Base-by-base conservation (phyloP, 1,284 basidiomycete genomes). In the Marasmius oreades region DNA sequence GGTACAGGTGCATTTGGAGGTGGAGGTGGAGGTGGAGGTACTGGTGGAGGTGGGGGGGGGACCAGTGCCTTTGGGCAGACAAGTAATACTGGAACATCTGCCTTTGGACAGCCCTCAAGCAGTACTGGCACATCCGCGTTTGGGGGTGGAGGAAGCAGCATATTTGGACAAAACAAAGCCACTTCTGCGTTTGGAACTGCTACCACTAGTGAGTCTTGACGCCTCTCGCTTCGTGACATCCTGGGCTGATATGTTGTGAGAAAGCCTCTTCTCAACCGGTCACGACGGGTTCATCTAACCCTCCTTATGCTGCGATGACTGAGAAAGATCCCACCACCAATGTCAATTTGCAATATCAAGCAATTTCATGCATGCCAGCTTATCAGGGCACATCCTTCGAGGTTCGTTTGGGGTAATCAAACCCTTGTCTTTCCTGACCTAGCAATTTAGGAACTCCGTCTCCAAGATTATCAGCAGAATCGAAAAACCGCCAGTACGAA, bases 1-100 rank as follows among this genome's bases (percentile, higher is more conserved):
- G 54, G 84, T 10, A 69, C 73, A 5, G 77, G 78, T 45, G 70
- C 75, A 34, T 82, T 79, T 53, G 71, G 76, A n/a, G 76, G 76
- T 8, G 67, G 74, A n/a, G 76, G 76, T 8, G 67, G 74, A 36
- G 55, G 52, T 18, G 66, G 73, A 5, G 64, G 66, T 39, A 58
- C 73, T 20, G 81, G 82, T 62, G 74, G 75, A 31, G 10, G 28
- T 64, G 14, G 76, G 74, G 57, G 69, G 71, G 24, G 67, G 5
- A 64, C 69, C 0, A 60, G 66, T 39, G 59, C 73, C n/a, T 82
- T 83, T 62, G 74, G 75, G 55, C 62, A 50, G 16, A 31, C 28
- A 4, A 31, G 10, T 64, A 16, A 76, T 74, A 57, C 70, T 72
- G 24, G 67, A 75, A 26, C 39, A 23, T 52, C 51, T 52, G 65